phyloP scores from a whole-genome alignment of 192 early-diverging fungal genomes.

The Umbelopsis vinacea region DNA sequence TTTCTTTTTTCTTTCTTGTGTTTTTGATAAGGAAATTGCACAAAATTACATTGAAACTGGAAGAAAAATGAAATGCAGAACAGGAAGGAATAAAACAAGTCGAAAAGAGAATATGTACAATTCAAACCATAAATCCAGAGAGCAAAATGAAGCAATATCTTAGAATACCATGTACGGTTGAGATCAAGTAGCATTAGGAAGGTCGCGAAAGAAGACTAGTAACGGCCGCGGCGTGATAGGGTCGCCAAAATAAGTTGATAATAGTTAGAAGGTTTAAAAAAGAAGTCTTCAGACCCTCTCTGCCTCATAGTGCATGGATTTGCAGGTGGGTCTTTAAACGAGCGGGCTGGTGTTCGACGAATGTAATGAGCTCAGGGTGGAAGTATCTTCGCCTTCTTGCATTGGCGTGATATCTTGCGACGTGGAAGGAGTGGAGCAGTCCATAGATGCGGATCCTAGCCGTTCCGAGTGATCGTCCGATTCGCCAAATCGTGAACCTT shows the following conservation, averaged over 20 bases:
- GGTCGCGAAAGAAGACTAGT: neutral
- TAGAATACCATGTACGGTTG: neutral
- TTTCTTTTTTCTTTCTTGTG: neutral
- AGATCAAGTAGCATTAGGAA: conserved; percentile 2
- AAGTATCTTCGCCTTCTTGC: conserved; percentile 12
- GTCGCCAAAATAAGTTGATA: neutral
- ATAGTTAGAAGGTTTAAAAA: neutral
- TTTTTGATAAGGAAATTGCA: conserved; percentile 15
- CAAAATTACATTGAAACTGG: conserved; percentile 22
- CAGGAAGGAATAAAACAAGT: neutral
- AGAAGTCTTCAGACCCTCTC: neutral
- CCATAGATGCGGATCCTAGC: neutral
- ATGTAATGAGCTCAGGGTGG: conserved; percentile 8
- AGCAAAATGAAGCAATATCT: neutral
- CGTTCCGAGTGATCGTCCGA: neutral
- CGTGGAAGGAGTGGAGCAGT: conserved; percentile 5
- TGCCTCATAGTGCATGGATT: neutral
- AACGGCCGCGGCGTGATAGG: neutral
- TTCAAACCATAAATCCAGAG: conserved; percentile 3
- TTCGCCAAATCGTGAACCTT: neutral
- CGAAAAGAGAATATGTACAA: conserved; percentile 6
- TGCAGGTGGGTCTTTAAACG: neutral
- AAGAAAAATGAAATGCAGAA: neutral
- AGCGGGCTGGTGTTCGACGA: conserved; percentile 1
- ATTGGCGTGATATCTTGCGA: conserved; percentile 13